These are phyloP conservation scores for Tetrahymena elliotti DNA, from an alignment of 73 alveolate species.

Conservation along the genomic window DNA sequence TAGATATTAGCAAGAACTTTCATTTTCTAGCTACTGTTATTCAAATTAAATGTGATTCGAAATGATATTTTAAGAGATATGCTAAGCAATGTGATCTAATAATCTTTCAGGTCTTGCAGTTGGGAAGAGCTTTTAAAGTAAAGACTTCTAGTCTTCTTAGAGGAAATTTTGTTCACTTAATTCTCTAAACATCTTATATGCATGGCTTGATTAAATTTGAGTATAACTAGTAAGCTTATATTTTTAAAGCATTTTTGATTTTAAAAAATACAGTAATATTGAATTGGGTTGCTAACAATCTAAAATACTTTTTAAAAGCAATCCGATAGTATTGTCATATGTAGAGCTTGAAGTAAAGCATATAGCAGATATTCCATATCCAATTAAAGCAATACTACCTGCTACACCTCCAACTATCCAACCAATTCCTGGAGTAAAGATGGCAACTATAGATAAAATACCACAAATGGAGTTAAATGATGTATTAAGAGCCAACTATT, in stretches of 20 bases:
- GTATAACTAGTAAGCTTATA: not conserved
- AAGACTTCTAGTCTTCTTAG: not conserved
- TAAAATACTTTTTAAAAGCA: not conserved
- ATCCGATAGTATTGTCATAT: not conserved
- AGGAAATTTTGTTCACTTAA: not conserved
- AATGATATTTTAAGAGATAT: not conserved
- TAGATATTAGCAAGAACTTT: not conserved
- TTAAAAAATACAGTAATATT: not conserved
- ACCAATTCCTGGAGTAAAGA: not conserved
- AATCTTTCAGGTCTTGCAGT: not conserved
- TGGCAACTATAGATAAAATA: not conserved
- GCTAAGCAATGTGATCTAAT: not conserved
- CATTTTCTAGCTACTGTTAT: not conserved
- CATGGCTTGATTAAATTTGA: not conserved
- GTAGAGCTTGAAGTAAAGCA: not conserved
- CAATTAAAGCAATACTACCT: not conserved
- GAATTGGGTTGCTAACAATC: not conserved
- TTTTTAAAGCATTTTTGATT: not conserved
- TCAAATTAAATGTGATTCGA: not conserved
- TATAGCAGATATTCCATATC: not conserved
- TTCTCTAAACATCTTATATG: not conserved
- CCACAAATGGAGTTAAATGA: not conserved
- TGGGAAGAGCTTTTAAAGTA: not conserved
- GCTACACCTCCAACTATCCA: not conserved
- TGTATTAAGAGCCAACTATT: not conserved